Percentiles rank a stretch among this genome's conserved stretches.
These are phyloP conservation scores for Kwoniella europaea DNA, from an alignment of 768 basidiomycete species.

Conservation along the genomic window DNA sequence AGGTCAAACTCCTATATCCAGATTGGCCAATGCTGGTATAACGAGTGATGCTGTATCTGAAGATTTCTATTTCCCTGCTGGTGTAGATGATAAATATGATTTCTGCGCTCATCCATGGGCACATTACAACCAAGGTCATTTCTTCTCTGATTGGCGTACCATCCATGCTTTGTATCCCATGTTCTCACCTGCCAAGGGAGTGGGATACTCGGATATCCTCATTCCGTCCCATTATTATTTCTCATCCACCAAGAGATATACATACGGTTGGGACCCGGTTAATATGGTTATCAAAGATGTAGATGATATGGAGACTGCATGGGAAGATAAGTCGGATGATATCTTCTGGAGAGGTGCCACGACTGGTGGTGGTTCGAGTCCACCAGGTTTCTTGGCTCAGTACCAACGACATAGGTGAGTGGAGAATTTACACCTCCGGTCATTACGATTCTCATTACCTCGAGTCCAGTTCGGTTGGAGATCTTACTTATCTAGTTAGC, in stretches of 20 bases:
- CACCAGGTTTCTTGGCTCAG: slow-evolving; percentile 76
- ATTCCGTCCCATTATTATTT: slow-evolving; percentile 98
- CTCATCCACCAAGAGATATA: slow-evolving; percentile 76
- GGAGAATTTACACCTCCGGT: not conserved
- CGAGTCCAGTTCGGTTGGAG: no score
- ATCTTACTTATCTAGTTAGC: no score
- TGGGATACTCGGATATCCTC: slow-evolving; percentile 84
- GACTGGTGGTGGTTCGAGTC: slow-evolving; percentile 89
- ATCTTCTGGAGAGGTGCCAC: slow-evolving; percentile 96
- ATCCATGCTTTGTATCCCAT: slow-evolving; percentile 88
- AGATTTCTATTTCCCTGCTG: slow-evolving; percentile 70
- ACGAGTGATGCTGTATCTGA: slow-evolving; percentile 52
- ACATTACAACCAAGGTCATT: slow-evolving; percentile 87
- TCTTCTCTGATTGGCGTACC: slow-evolving; percentile 95
- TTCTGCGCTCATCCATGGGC: slow-evolving; percentile 83
- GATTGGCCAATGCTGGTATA: slow-evolving; percentile 58
- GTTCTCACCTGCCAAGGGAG: slow-evolving; percentile 86
- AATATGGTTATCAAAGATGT: slow-evolving; percentile 73
- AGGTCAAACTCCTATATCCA: slow-evolving; percentile 55
- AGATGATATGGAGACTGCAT: slow-evolving; percentile 83
- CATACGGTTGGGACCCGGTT: slow-evolving; percentile 86
- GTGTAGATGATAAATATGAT: slow-evolving; percentile 71
- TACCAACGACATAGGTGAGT: slow-evolving; percentile 69
- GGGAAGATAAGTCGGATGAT: slow-evolving; percentile 84
- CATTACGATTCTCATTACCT: no score